Percentiles rank a stretch among this genome's conserved stretches.
phyloP scores from a whole-genome alignment of 2,329 filamentous ascomycete genomes.

The Xylaria multiplex region DNA sequence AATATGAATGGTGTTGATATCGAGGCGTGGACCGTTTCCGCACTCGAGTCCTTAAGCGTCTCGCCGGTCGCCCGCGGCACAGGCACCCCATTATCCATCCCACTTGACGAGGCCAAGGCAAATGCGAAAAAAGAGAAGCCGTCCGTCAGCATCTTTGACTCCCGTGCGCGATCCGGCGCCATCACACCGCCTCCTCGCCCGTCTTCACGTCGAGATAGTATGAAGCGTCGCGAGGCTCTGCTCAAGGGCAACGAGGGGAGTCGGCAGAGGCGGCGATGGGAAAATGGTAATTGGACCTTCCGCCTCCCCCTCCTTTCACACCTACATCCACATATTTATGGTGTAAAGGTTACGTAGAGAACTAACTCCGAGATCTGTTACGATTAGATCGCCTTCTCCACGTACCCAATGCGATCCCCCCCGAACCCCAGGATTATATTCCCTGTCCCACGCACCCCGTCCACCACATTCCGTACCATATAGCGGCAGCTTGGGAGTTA shows the following conservation, averaged over 20 bases:
- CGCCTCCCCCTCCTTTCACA: slow-evolving; percentile 35
- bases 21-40: slow-evolving; percentile 72
- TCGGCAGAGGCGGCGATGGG: slow-evolving; percentile 87
- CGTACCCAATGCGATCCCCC: slow-evolving; percentile 87
- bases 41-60: slow-evolving; percentile 65
- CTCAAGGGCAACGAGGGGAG: slow-evolving; percentile 92
- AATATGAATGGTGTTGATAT: slow-evolving; percentile 62
- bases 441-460: slow-evolving; percentile 83
- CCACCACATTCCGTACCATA: slow-evolving; percentile 84
- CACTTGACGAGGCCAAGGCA: slow-evolving; percentile 76
- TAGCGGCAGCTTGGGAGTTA: slow-evolving; percentile 66
- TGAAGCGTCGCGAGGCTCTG: slow-evolving; percentile 74
- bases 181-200: slow-evolving; percentile 55
- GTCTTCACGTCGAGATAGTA: slow-evolving; percentile 63
- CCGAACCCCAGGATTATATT: slow-evolving; percentile 83
- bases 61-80: slow-evolving; percentile 67
- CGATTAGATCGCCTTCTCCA: slow-evolving; percentile 79
- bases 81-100: slow-evolving; percentile 75
- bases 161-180: slow-evolving; percentile 40
- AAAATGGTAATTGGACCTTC: slow-evolving; percentile 76
- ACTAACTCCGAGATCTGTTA: slow-evolving; percentile 13
- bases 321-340: not conserved
- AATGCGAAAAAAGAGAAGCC: slow-evolving; percentile 53
- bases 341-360: not conserved
- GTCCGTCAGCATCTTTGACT: slow-evolving; percentile 45